Evolutionary conservation across 2,329 filamentous ascomycete species (phyloP), one percentile per base, ranked within the genome.

Genomic region (Furcasterigmium sp.): DNA sequence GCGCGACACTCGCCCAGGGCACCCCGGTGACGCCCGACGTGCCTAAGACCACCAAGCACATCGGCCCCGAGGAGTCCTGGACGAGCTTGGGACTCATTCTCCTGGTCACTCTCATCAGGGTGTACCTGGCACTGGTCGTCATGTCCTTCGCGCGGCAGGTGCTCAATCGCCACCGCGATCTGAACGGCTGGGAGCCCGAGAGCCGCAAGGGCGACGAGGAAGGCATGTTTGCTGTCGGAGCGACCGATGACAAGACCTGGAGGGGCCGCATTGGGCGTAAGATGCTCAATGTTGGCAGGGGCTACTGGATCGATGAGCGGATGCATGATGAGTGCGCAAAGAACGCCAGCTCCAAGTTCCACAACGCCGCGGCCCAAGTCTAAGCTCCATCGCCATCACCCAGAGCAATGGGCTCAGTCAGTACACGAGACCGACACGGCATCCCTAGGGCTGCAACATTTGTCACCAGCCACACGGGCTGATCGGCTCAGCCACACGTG

Each of bases 81-180:
- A 84, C 87, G 48, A 91, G 86, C 64, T 85, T 96, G 61, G 70
- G 84, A 10, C 73, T 95, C 42, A 87, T 95, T 47, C 75, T 78
- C 25, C 64, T 76, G 2, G 76, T 95, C 50, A 94, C 85, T 66
- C 70, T 84, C 11, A 71, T 95, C 32, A 78, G 91, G 23, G 63
- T 90, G 23, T 96, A 96, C 68, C 91, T 95, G 55, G 80, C 86
- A 52, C 70, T 95, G 29, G 76, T 96, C 42, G 81, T 95, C 61
- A 82, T 95, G 65, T 82, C 87, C 7, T 93, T 87, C 61, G 88
- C 91, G 4, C 80, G 88, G 49, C 79, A 84, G 58, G 84, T 87
- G 13, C 67, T 96, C 39, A 78, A 86, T 46, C 47, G 52, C 9
- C 41, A 50, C 42, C 48, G 47, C 11, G 50, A 41, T 28, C 39